Base-by-base conservation (phyloP, 2,329 filamentous ascomycete species). In the Monosporascus sp. region DNA sequence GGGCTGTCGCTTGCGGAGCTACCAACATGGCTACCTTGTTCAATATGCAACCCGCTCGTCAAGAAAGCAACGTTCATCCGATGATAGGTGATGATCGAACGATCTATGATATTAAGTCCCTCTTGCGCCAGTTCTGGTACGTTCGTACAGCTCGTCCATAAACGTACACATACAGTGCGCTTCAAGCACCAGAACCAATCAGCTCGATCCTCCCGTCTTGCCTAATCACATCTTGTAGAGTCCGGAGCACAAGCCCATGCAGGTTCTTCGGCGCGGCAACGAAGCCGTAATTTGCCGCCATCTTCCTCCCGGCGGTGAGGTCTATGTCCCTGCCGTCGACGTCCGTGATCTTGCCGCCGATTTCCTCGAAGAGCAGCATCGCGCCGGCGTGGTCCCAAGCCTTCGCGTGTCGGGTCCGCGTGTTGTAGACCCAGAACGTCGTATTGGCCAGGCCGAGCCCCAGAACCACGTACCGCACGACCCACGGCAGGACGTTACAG, bases 361-460 rank as follows among this genome's bases (percentile, higher is more conserved):
- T 70, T 62, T 84, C 81, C 55, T 81, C 75, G 44, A 80, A 84
- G 7, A 84, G 62, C 35, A 84, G 61, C 78, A 83, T 82, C 0
- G 80, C 81, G 2, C 81, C 81, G 0, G 80, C 80, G 52, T 84
- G 81, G 56, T 84, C 81, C 81, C 80, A 84, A 1, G 79, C 70
- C 67, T 84, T 84, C 9, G 74, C 81, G 11, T 70, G 70, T 0
- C 79, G 70, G 24, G 74, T 71, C 20, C 71, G 68, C 22, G 68
- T 65, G 56, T 74, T 76, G 68, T 84, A 84, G 9, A 81, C 74
- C 79, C 80, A 84, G 9, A 82, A 72, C 0, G 78, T 82, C 41
- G 74, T 71, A 65, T 82, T 79, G 9, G 74, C 79, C 5, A 78
- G 65, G 0, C 80, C 78, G 50, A 81, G 67, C 0, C 79, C 80